Base-by-base conservation (phyloP, 192 early-diverging fungal genomes). In the Linnemannia exigua region DNA sequence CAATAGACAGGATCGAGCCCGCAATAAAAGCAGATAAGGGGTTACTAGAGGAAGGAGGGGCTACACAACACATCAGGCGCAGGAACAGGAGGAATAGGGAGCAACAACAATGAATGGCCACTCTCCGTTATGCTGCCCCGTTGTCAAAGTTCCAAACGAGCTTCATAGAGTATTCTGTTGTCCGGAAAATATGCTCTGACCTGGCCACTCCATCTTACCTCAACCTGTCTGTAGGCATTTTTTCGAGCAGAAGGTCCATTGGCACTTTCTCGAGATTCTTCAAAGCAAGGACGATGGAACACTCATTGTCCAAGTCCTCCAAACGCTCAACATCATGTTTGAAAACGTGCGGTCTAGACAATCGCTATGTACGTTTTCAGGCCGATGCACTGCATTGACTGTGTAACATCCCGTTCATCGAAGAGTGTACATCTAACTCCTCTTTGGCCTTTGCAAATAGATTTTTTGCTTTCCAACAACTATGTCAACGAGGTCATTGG, bases 401-500 rank as follows among this genome's bases (percentile, higher is more conserved):
- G 38, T 19, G n/a, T 74, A 35, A 51, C 28, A 31, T 41, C n/a
- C 11, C 7, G 37, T 22, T 52, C 25, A 33, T 33, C 36, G 67
- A 38, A n/a, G 19, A n/a, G 17, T 33, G 33, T 69, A 35, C 19
- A 2, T 17, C 36, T 22, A 19, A 38, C 15, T n/a, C 37, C 28
- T 8, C 3, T 16, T 38, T 19, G 33, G 7, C 36, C 67, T n/a
- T 69, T 35, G 67, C 67, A 86, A 31, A 52, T 90, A 83, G 90
- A 94, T 51, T 90, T 92, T 69, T 79, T 96, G 46, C 87, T 96
- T 15, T 94, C 93, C 38, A 94, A 94, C 79, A 95, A 95, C 86
- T 94, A 93, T 86, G 93, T 96, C 70, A 96, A 96, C 80, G 72
- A 90, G 63, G 87, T 96, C 8, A 94, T 96, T 38, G 80, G 81